Percentiles rank a stretch among this genome's conserved stretches.
Conservation (phyloP, 2,329 filamentous ascomycete genomes). For the Huntiella savannae region DNA sequence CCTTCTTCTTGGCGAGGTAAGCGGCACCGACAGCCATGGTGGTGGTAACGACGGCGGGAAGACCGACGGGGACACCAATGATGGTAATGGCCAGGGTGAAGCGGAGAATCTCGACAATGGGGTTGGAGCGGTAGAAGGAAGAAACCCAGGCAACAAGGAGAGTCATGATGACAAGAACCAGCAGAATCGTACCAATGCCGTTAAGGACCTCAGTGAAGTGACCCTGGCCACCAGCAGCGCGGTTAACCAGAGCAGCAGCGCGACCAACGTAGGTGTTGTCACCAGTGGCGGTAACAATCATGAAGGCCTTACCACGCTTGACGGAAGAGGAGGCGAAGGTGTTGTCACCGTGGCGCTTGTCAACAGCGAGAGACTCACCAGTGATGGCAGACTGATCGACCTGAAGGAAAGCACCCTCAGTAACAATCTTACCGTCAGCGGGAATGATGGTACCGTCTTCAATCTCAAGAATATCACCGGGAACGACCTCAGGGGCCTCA, state of each 20-base stretch:
- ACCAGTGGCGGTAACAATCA: slow-evolving; percentile 68
- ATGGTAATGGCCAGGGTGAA: slow-evolving; percentile 83
- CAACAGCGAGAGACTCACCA: slow-evolving; percentile 76
- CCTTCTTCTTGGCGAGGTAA: slow-evolving; percentile 81
- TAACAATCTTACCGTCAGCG: slow-evolving; percentile 71
- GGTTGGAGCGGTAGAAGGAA: slow-evolving; percentile 73
- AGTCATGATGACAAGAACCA: slow-evolving; percentile 63
- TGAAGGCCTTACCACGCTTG: slow-evolving; percentile 75
- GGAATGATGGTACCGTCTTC: slow-evolving; percentile 81
- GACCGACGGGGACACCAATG: slow-evolving; percentile 81
- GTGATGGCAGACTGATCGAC: slow-evolving; percentile 87
- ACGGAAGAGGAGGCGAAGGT: slow-evolving; percentile 75
- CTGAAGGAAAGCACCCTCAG: slow-evolving; percentile 68
- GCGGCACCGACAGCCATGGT: slow-evolving; percentile 89
- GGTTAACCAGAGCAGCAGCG: slow-evolving; percentile 67
- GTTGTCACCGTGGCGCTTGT: slow-evolving; percentile 66
- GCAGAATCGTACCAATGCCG: slow-evolving; percentile 62
- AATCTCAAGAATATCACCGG: slow-evolving; percentile 75
- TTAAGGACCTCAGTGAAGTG: slow-evolving; percentile 87
- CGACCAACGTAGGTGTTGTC: slow-evolving; percentile 83
- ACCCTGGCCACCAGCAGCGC: slow-evolving; percentile 53
- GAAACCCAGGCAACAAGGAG: slow-evolving; percentile 70
- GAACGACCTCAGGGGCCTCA: slow-evolving; percentile 67
- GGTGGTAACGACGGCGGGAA: slow-evolving; percentile 80
- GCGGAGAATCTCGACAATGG: slow-evolving; percentile 58